These are phyloP conservation scores for Adenanthera pavonina DNA, from an alignment of 306 rosid species.

Conservation along the genomic window DNA sequence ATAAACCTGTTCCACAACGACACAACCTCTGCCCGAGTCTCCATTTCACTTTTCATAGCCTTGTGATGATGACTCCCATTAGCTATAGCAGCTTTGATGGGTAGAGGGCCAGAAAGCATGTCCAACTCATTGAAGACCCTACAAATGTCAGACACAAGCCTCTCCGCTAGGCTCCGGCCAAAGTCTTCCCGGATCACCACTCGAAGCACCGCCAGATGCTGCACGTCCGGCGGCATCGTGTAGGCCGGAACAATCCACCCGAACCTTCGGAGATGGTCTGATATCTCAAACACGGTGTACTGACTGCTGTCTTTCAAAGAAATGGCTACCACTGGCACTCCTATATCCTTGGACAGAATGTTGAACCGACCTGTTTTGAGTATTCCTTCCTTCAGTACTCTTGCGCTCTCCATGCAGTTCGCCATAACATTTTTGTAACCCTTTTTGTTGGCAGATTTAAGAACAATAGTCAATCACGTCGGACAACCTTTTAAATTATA, in stretches of 20 bases:
- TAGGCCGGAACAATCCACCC: constrained; percentile 96
- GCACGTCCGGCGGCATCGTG: constrained; percentile 74
- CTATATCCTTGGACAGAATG: constrained; percentile 73
- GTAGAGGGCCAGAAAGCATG: constrained; percentile 40
- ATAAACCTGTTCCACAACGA: constrained; percentile 62
- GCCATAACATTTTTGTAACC: constrained; percentile 77
- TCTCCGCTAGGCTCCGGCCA: constrained; percentile 71
- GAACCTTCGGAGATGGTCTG: constrained; percentile 64
- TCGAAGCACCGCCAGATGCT: constrained; percentile 68
- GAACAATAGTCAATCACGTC: constrained; percentile 3
- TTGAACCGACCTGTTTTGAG: constrained; percentile 63
- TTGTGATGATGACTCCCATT: constrained; percentile 46
- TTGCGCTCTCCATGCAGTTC: constrained; percentile 70
- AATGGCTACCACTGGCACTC: constrained; percentile 84
- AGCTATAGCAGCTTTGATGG: constrained; percentile 42
- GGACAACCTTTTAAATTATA: neutral
- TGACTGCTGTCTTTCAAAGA: constrained; percentile 71
- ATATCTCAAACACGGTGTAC: constrained; percentile 72
- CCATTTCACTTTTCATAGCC: constrained; percentile 49
- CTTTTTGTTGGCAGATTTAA: constrained; percentile 37
- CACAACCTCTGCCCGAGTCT: constrained; percentile 48
- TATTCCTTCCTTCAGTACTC: constrained; percentile 63
- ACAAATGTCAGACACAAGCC: constrained; percentile 68
- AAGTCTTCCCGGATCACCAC: constrained; percentile 91
- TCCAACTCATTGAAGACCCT: constrained; percentile 66